Conservation (phyloP, 78 protist genomes). For the Salpingoeca rosetta region DNA sequence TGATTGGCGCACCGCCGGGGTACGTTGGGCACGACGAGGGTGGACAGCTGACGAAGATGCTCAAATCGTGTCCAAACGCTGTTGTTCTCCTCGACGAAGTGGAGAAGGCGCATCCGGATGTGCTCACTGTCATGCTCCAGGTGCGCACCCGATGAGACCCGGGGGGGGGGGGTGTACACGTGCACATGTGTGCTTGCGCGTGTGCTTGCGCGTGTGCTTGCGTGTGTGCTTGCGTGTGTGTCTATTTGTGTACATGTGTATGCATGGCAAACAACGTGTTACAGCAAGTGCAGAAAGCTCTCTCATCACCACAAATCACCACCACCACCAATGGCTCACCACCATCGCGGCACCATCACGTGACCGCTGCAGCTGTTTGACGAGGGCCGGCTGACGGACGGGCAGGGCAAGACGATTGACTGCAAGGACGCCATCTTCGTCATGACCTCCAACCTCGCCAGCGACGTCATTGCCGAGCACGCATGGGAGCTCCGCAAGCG, state of each 20-base stretch:
- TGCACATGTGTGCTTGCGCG: too few relatives aligned
- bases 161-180: too few relatives aligned
- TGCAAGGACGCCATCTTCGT: conserved; percentile 19
- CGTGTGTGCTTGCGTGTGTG: too few relatives aligned
- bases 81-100: conserved; percentile 38
- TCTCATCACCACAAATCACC: too few relatives aligned
- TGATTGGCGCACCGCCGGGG: conserved; percentile 25
- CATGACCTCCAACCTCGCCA: conserved; percentile 30
- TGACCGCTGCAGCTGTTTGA: conserved; percentile 17
- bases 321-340: too few relatives aligned
- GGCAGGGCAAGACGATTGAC: conserved; percentile 15
- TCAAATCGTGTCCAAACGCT: not conserved
- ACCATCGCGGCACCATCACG: too few relatives aligned
- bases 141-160: too few relatives aligned
- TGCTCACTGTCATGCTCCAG: conserved; percentile 26
- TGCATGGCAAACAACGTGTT: too few relatives aligned
- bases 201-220: too few relatives aligned
- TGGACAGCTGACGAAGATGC: conserved; percentile 18
- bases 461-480: conserved; percentile 3
- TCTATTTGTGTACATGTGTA: too few relatives aligned
- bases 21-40: conserved; percentile 33
- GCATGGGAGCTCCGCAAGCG: not conserved
- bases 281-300: too few relatives aligned
- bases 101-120: conserved; percentile 38
- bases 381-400: conserved; percentile 38